phyloP scores from a whole-genome alignment of 2,329 filamentous ascomycete genomes.

The Cladophialophora carrionii region DNA sequence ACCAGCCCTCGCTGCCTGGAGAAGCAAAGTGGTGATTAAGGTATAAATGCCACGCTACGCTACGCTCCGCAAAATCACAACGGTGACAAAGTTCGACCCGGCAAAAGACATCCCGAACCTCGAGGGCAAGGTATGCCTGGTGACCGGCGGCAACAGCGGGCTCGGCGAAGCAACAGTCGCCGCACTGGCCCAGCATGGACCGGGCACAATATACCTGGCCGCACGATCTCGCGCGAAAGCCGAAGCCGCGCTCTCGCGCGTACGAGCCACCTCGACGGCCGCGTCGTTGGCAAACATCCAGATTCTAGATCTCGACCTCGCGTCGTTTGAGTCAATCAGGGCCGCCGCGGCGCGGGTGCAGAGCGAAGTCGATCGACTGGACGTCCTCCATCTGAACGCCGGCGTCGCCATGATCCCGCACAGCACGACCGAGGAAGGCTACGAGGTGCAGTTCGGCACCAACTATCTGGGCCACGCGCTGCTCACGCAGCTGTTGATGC shows the following conservation, averaged over 20 bases:
- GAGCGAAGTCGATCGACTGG: constrained; percentile 42
- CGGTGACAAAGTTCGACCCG: constrained; percentile 18
- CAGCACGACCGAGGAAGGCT: constrained; percentile 50
- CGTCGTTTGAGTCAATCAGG: constrained; percentile 51
- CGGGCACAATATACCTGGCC: constrained; percentile 51
- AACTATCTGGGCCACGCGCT: constrained; percentile 57
- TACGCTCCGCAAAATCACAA: too few relatives aligned
- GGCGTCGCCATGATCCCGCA: constrained; percentile 44
- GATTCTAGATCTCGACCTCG: constrained; percentile 48
- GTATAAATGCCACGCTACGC: too few relatives aligned
- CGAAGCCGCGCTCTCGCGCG: constrained; percentile 43
- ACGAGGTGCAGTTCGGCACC: constrained; percentile 56
- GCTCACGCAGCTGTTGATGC: constrained; percentile 52
- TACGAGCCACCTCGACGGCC: constrained; percentile 37
- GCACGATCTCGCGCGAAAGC: constrained; percentile 45
- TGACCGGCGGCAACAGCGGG: constrained; percentile 53
- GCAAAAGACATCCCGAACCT: constrained; percentile 44
- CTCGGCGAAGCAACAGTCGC: constrained; percentile 52
- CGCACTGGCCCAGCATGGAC: constrained; percentile 51
- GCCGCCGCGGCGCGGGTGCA: constrained; percentile 43
- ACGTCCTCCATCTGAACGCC: constrained; percentile 10
- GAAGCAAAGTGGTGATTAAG: too few relatives aligned
- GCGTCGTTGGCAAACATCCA: constrained; percentile 8
- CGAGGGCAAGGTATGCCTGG: constrained; percentile 48
- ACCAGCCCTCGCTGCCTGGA: not conserved